phyloP scores from a whole-genome alignment of 805 yeast species.

The Saccharomycopsis olivae region DNA sequence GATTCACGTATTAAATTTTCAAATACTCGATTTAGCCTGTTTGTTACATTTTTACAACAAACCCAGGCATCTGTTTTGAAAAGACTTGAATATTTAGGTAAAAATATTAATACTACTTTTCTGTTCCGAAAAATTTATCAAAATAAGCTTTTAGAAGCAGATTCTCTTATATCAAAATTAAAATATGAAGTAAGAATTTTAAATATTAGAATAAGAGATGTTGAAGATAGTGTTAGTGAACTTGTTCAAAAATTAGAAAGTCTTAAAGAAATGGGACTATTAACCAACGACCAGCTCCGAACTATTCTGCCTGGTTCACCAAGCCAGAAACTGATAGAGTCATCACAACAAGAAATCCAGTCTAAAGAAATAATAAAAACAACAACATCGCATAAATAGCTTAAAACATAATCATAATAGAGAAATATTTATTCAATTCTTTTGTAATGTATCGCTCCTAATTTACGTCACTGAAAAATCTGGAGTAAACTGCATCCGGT shows the following conservation, averaged over 20 bases:
- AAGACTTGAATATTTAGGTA: conserved; percentile 7
- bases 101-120: conserved; percentile 5
- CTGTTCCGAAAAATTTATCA: conserved; percentile 21
- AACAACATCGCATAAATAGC: no score
- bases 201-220: conserved; percentile 52
- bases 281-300: background rate
- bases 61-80: background rate
- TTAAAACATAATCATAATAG: no score
- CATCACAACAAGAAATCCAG: no score
- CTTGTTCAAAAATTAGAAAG: conserved; percentile 9
- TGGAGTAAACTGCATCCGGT: no score
- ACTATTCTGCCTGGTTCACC: no score
- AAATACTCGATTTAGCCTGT: conserved; percentile 1
- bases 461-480: no score
- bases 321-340: no score
- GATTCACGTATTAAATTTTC: background rate
- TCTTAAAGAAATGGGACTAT: conserved; percentile 1
- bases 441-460: no score
- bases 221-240: conserved; percentile 39
- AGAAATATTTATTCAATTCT: no score
- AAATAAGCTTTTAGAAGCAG: conserved; percentile 37
- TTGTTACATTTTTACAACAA: conserved; percentile 4
- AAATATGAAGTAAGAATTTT: conserved; percentile 56
- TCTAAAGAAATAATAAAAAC: no score
- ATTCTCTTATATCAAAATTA: conserved; percentile 46